Percentiles rank a stretch among this genome's conserved stretches.
Evolutionary conservation across 148 eudicot genomes (phyloP).

Genomic region (Polygonum maritimum): DNA sequence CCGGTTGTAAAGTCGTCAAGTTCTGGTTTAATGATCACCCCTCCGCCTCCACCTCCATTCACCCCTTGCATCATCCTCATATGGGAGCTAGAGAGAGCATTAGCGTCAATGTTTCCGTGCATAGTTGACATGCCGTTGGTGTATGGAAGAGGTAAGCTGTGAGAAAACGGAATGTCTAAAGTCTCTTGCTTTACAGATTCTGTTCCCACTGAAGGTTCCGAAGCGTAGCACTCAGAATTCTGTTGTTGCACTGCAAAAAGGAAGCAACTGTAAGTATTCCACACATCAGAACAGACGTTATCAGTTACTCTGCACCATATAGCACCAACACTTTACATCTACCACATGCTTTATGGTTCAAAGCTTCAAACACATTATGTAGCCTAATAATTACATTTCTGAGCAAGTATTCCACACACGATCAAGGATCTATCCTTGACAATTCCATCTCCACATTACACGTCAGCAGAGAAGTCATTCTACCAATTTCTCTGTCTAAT

Average conservation of each 20-base stretch:
- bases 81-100: conserved; percentile 7
- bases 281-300: background rate
- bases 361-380: background rate
- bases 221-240: conserved; percentile 37
- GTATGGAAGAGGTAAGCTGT: conserved; percentile 34
- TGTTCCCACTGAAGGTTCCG: conserved; percentile 22
- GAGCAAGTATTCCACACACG: background rate
- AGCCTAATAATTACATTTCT: background rate
- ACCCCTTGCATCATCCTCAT: conserved; percentile 10
- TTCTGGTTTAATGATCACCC: conserved; percentile 7
- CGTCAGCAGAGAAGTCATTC: background rate
- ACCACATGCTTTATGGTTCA: background rate
- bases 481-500: background rate
- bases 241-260: conserved; percentile 57
- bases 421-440: background rate
- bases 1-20: conserved; percentile 1
- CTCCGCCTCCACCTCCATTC: conserved; percentile 4
- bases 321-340: background rate
- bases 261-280: background rate
- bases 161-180: conserved; percentile 35
- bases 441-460: background rate
- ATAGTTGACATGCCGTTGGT: conserved; percentile 39
- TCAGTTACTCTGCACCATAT: background rate
- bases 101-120: conserved; percentile 9
- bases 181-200: conserved; percentile 41